Percentiles rank a stretch among this genome's conserved stretches.
These are phyloP conservation scores for Neckera pumila DNA, from an alignment of 225 moss, liverwort and hornwort genomes.

Conservation along the genomic window DNA sequence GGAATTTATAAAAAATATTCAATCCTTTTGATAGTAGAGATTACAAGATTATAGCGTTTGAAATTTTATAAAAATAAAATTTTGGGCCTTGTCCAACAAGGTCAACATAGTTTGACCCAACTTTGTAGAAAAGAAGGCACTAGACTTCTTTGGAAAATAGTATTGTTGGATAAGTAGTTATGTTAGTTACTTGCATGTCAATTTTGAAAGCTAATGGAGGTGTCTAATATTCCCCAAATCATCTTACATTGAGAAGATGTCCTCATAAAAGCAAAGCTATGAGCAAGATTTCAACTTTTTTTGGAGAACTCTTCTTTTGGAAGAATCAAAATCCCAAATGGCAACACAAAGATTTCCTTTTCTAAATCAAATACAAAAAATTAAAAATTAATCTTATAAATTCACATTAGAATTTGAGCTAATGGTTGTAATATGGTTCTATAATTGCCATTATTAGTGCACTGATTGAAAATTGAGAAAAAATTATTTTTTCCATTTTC, in stretches of 20 bases:
- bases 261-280: rapidly evolving
- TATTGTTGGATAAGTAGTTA: neutral
- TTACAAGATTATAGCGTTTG: neutral
- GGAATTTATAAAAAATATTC: neutral
- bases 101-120: neutral
- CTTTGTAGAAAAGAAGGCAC: neutral
- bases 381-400: neutral
- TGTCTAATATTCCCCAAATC: neutral
- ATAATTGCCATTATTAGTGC: too few relatives aligned
- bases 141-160: neutral
- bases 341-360: neutral
- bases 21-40: rapidly evolving
- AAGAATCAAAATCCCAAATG: rapidly evolving
- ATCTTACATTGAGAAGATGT: rapidly evolving
- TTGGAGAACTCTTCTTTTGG: rapidly evolving
- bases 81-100: neutral
- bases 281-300: neutral
- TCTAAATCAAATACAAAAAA: neutral
- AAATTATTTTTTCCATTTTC: neutral
- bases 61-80: neutral
- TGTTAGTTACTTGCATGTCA: neutral
- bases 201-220: neutral
- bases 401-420: neutral
- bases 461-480: neutral
- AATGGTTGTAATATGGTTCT: neutral